A percentile compares a stretch with the other conserved stretches of the same genome.
These are phyloP conservation scores for Backusella westeae DNA, from an alignment of 192 early-diverging fungal genomes.

Conservation along the genomic window DNA sequence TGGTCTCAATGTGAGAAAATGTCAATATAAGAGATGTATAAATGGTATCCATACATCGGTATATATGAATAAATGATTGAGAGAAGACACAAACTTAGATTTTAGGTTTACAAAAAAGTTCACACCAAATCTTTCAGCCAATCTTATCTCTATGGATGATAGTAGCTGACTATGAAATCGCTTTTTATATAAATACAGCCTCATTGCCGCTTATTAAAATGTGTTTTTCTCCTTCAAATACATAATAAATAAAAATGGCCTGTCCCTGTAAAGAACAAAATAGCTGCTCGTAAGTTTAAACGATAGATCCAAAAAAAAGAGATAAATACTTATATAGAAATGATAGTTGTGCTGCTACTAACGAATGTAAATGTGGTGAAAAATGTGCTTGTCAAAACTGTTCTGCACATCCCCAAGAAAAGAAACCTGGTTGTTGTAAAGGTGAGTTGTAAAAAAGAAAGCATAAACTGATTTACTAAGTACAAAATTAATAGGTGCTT, in stretches of 20 bases:
- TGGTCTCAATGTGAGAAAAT: no score
- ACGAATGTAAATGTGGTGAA: slow-evolving; percentile 7
- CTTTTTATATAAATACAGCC: neutral
- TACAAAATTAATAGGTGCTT: neutral
- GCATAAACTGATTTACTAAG: neutral
- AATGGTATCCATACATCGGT: no score
- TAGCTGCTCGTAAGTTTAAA: slow-evolving; percentile 1
- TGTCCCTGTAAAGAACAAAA: slow-evolving; percentile 10
- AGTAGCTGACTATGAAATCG: neutral
- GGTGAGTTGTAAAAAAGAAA: neutral
- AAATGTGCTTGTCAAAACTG: slow-evolving; percentile 11
- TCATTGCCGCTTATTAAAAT: neutral
- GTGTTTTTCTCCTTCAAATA: neutral
- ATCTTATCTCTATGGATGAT: neutral
- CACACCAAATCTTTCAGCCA: neutral
- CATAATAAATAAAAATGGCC: neutral
- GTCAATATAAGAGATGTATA: no score
- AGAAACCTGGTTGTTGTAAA: neutral
- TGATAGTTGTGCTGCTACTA: neutral
- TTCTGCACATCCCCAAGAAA: neutral
- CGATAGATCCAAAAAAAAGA: neutral
- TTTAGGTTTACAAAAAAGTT: neutral
- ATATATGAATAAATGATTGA: neutral
- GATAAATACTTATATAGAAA: neutral
- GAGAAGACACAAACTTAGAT: neutral